A percentile compares a stretch with the other conserved stretches of the same genome.
phyloP scores from a whole-genome alignment of 257 asterid genomes.

The Fraxinus cuspidata region DNA sequence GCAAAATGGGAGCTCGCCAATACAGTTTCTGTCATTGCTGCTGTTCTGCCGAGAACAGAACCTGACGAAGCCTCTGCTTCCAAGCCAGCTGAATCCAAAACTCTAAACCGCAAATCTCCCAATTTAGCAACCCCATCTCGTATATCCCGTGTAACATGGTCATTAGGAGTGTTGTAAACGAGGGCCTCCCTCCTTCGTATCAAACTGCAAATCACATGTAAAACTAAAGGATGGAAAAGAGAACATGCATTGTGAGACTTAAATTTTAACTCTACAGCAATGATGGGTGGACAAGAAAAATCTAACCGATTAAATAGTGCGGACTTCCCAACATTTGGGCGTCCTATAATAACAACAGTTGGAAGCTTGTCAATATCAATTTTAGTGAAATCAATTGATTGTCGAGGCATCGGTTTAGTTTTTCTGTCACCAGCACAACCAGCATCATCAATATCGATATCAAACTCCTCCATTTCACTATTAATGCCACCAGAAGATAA shows the following conservation, averaged over 20 bases:
- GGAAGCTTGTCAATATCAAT: conserved; percentile 81
- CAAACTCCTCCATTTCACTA: conserved; percentile 35
- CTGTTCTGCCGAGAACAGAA: conserved; percentile 91
- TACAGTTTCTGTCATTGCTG: conserved; percentile 84
- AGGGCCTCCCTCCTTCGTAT: conserved; percentile 98
- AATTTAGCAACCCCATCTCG: conserved; percentile 93
- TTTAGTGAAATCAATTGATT: conserved; percentile 69
- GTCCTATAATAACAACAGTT: conserved; percentile 74
- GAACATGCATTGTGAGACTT: conserved; percentile 7
- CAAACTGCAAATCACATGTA: conserved; percentile 50
- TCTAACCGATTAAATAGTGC: conserved; percentile 91
- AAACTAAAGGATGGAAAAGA: conserved; percentile 13
- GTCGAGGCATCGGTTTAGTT: conserved; percentile 32
- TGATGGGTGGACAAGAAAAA: conserved; percentile 12
- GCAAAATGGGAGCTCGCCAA: conserved; percentile 66
- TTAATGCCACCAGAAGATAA: conserved; percentile 23
- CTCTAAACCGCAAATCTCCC: conserved; percentile 83
- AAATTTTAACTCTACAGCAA: background rate
- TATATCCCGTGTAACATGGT: conserved; percentile 92
- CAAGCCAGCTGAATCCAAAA: conserved; percentile 96
- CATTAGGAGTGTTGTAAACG: conserved; percentile 94
- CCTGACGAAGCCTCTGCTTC: conserved; percentile 99
- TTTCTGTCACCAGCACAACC: conserved; percentile 31
- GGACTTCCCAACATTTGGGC: conserved; percentile 97
- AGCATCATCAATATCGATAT: conserved; percentile 29